phyloP scores from a whole-genome alignment of 495 filamentous ascomycete species.

The Daldinia decipiens region DNA sequence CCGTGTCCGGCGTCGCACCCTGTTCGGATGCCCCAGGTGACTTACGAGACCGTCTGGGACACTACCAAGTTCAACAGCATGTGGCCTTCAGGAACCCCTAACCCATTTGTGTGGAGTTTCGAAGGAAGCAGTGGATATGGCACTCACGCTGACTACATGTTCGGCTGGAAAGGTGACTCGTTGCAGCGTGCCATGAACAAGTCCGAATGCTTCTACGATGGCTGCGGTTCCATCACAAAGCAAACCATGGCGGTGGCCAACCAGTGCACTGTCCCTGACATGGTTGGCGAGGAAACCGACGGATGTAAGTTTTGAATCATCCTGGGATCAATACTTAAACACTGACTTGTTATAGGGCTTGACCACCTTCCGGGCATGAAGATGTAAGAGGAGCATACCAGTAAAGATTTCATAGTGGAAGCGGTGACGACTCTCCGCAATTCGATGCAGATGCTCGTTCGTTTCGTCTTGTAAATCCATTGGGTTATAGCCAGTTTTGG shows the following conservation, averaged over 20 bases:
- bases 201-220: conserved; percentile 59
- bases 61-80: conserved; percentile 59
- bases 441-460: not conserved
- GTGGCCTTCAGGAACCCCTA: conserved; percentile 57
- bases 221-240: conserved; percentile 58
- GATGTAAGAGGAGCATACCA: not conserved
- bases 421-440: not conserved
- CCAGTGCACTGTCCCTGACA: conserved; percentile 56
- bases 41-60: conserved; percentile 64
- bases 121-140: conserved; percentile 55
- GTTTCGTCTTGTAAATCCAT: not conserved
- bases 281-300: conserved; percentile 57
- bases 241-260: conserved; percentile 57
- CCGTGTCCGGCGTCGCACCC: conserved; percentile 64
- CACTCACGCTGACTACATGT: conserved; percentile 58
- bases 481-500: not conserved
- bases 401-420: not conserved
- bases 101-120: conserved; percentile 62
- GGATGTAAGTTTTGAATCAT: conserved; percentile 55
- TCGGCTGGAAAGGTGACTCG: conserved; percentile 60
- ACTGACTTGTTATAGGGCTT: not conserved
- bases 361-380: conserved; percentile 1
- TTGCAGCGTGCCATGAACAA: conserved; percentile 60
- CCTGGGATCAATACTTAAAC: not conserved
- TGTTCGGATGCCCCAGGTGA: conserved; percentile 54